Conservation (phyloP, 106 monocot species). For the Phalaenopsis equestris region DNA sequence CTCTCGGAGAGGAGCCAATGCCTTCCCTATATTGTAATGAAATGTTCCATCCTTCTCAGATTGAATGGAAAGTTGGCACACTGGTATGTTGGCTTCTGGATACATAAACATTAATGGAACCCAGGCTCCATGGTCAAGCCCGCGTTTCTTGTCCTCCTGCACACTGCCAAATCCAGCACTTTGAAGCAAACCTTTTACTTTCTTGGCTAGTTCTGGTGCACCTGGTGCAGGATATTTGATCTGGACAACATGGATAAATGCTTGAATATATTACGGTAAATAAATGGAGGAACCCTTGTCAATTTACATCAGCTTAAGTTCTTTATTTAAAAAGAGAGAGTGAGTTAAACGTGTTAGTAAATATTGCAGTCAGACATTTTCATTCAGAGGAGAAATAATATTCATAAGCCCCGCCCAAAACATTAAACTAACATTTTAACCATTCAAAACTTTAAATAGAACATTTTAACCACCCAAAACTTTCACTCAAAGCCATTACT, state of each 20-base stretch:
- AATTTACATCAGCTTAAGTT: too few relatives aligned
- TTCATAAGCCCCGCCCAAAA: too few relatives aligned
- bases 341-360: too few relatives aligned
- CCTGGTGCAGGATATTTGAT: conserved; percentile 81
- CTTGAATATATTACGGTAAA: neutral
- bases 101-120: conserved; percentile 89
- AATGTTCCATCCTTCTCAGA: conserved; percentile 36
- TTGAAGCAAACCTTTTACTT: conserved; percentile 42
- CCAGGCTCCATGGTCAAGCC: conserved; percentile 89
- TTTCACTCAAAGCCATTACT: too few relatives aligned
- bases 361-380: too few relatives aligned
- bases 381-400: too few relatives aligned
- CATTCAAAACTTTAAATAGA: too few relatives aligned
- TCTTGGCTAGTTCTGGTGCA: conserved; percentile 45
- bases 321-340: too few relatives aligned
- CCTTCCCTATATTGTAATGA: conserved; percentile 72
- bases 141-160: conserved; percentile 41
- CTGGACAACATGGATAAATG: conserved; percentile 18
- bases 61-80: conserved; percentile 73
- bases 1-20: conserved; percentile 53
- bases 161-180: conserved; percentile 29
- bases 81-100: conserved; percentile 66
- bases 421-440: too few relatives aligned
- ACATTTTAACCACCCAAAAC: too few relatives aligned
- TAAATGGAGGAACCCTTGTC: too few relatives aligned